Base-by-base conservation (phyloP, 768 basidiomycete genomes). In the Termitomyces sp. region DNA sequence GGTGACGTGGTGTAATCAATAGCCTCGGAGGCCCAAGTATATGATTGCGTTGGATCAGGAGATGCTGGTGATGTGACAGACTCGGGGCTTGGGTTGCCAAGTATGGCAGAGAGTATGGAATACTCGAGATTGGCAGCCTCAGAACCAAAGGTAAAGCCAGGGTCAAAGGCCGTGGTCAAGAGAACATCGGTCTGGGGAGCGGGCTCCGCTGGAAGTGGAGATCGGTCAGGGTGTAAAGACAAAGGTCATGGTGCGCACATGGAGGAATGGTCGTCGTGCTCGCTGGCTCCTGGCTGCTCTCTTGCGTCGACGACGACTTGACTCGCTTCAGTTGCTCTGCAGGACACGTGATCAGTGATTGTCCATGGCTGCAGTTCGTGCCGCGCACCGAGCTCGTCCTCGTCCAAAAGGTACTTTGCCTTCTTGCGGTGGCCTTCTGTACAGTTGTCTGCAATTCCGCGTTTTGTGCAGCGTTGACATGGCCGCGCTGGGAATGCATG, bases 401-500 rank as follows among this genome's bases (percentile, higher is more conserved):
- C 92, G 70, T 96, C 93, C 57, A 96, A 77, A 16, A 99, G 83
- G 72, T 98, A 99, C 68, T 98, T 98, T 10, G 97, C 96, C 74
- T 98, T 98, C 74, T 99, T 99, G 66, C 97, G 85, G 62, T 90
- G 89, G 1, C 97, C 97, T 68, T 99, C 97, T 18, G 90, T 87
- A 67, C 97, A 99, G 54, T 84, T 87, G 54, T 84, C 82, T 1
- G 86, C 89, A 65, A 95, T 88, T 26, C 94, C 94, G 57, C 95
- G 93, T 75, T 96, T 98, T 53, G 94, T 80, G 68, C 97, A 99
- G 43, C 97, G 85, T 63, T 92, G 91, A 74, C 97, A 99, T 28
- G 97, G 97, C 54, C 97, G 90, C 49, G 92, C 96, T 98, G 66
- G 52, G 55, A 60, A 56, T 50, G 54, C 51, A 44, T 60, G 26